phyloP scores from a whole-genome alignment of 108 stramenopile genomes.

The Seminavis robusta region DNA sequence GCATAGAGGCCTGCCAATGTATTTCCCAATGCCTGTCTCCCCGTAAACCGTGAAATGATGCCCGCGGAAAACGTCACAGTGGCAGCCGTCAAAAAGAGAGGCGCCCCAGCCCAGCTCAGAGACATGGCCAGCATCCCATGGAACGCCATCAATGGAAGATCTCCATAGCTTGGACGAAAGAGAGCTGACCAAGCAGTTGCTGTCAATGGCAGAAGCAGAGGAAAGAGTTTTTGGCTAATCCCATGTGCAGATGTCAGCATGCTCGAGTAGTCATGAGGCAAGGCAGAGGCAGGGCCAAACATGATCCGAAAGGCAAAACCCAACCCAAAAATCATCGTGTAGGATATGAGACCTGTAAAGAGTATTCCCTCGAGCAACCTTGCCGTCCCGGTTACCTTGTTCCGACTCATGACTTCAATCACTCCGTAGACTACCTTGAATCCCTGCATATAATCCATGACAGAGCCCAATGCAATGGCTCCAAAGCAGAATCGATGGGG shows the following conservation, averaged over 20 bases:
- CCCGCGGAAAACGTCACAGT: constrained; percentile 23
- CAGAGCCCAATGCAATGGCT: constrained; percentile 20
- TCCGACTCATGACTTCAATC: constrained; percentile 24
- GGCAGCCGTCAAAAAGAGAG: constrained; percentile 11
- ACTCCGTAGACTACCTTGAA: constrained; percentile 25
- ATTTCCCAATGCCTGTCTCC: constrained; percentile 26
- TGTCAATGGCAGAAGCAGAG: constrained; percentile 11
- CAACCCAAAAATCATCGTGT: too few species aligned
- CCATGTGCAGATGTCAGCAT: neutral
- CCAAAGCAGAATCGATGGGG: constrained; percentile 13
- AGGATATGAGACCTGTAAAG: constrained; percentile 30
- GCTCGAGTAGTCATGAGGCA: too few species aligned
- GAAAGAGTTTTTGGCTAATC: constrained; percentile 10
- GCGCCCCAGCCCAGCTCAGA: constrained; percentile 7
- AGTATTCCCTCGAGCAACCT: constrained; percentile 23
- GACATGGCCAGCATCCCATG: constrained; percentile 20
- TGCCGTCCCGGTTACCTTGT: constrained; percentile 17
- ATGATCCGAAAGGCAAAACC: too few species aligned
- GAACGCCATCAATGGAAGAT: constrained; percentile 12
- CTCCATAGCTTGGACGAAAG: constrained; percentile 3
- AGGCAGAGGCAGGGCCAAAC: too few species aligned
- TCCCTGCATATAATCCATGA: constrained; percentile 27
- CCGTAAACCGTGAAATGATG: constrained; percentile 22
- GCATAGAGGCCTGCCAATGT: constrained; percentile 22
- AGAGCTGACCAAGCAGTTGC: constrained; percentile 15